Evolutionary conservation across 768 basidiomycete species (phyloP).

Genomic region (Collybia mongolica): DNA sequence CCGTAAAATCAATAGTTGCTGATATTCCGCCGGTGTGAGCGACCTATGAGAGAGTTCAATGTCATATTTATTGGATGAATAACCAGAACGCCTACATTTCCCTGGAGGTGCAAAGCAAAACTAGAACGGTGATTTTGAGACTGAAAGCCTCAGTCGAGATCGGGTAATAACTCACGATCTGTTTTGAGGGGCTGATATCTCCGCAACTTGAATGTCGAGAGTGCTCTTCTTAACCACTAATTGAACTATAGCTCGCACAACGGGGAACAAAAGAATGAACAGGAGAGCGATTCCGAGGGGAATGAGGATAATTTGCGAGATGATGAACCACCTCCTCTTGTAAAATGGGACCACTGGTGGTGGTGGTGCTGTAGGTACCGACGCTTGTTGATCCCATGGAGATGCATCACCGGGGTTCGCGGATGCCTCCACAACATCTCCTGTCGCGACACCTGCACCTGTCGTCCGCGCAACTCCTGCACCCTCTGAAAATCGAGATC

Average conservation of each 20-base stretch:
- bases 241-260: constrained; percentile 65
- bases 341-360: constrained; percentile 44
- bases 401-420: constrained; percentile 12
- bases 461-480: constrained; percentile 21
- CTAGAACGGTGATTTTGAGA: constrained; percentile 26
- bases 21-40: constrained; percentile 66
- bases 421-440: constrained; percentile 8
- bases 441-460: constrained; percentile 16
- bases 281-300: constrained; percentile 59
- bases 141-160: not conserved
- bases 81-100: constrained; percentile 38
- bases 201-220: constrained; percentile 51
- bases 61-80: not conserved
- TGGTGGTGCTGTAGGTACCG: constrained; percentile 14
- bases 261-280: constrained; percentile 69
- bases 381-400: constrained; percentile 13
- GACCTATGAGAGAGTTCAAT: constrained; percentile 35
- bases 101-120: constrained; percentile 50
- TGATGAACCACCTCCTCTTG: constrained; percentile 64
- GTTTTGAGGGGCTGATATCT: constrained; percentile 55
- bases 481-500: constrained; percentile 22
- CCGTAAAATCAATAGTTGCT: constrained; percentile 60
- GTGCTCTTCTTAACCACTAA: constrained; percentile 57
- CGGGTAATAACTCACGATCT: constrained; percentile 41
- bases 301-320: constrained; percentile 47